A percentile compares a stretch with the other conserved stretches of the same genome.
Evolutionary conservation across 1,284 basidiomycete species (phyloP).

Genomic region (Austropuccinia psidii): DNA sequence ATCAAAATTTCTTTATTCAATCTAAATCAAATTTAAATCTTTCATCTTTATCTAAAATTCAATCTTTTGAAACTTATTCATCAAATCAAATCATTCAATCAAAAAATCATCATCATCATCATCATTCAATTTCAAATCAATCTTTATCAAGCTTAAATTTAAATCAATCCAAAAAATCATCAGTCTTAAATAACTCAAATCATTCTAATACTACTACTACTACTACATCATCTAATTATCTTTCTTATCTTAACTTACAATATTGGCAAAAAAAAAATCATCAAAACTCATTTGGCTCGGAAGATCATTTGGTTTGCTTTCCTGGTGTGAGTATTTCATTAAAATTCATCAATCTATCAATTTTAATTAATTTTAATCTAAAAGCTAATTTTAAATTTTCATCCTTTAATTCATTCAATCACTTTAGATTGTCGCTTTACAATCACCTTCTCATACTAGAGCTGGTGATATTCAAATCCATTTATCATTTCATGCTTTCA

Average conservation of each 20-base stretch:
- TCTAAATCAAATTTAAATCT: neutral
- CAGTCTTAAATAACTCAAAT: neutral
- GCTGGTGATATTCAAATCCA: conserved; percentile 31
- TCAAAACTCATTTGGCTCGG: neutral
- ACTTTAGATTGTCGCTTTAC: conserved; percentile 1
- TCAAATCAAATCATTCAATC: neutral
- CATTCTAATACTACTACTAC: neutral
- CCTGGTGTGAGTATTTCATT: conserved; percentile 22
- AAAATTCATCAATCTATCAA: neutral
- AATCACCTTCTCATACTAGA: conserved; percentile 18
- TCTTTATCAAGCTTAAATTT: neutral
- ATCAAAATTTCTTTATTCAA: too few relatives aligned
- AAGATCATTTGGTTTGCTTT: conserved; percentile 33
- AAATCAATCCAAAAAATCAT: neutral
- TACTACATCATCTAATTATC: neutral
- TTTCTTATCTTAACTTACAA: conserved; percentile 22
- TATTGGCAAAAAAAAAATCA: conserved; percentile 19
- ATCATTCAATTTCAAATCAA: neutral
- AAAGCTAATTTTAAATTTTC: neutral
- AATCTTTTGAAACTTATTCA: neutral
- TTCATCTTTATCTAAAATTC: neutral
- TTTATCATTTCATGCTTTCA: conserved; percentile 23
- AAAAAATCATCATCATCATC: neutral
- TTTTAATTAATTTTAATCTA: neutral
- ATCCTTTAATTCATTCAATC: too few relatives aligned